Evolutionary conservation across 2,329 filamentous ascomycete species (phyloP).

Genomic region (Hawksworthiomyces lignivorus): DNA sequence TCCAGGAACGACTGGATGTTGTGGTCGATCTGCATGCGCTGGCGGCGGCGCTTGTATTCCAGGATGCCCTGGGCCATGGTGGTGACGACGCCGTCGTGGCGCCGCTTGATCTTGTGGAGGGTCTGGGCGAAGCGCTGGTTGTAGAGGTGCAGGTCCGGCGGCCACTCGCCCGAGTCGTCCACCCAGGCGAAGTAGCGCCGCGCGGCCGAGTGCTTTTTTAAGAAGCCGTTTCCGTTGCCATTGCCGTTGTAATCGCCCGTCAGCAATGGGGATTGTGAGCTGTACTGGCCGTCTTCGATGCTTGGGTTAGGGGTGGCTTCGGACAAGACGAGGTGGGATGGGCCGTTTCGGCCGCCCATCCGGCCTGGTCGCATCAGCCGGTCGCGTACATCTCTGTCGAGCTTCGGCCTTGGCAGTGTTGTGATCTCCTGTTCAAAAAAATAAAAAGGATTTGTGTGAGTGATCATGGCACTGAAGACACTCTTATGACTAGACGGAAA

Average conservation of each 20-base stretch:
- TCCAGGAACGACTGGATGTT: conserved; percentile 97
- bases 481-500: no score
- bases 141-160: conserved; percentile 87
- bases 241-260: conserved; percentile 22
- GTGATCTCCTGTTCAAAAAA: conserved; percentile 96
- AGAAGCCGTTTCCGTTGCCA: conserved; percentile 10
- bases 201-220: conserved; percentile 43
- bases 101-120: conserved; percentile 86
- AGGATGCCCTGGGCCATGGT: conserved; percentile 97
- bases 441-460: no score
- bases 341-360: conserved; percentile 41
- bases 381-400: conserved; percentile 68
- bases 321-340: conserved; percentile 54
- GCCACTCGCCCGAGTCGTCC: conserved; percentile 84
- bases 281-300: conserved; percentile 75
- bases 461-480: no score
- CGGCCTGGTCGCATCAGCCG: conserved; percentile 65
- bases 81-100: conserved; percentile 94
- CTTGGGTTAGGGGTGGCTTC: conserved; percentile 88
- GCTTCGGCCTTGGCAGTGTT: conserved; percentile 66
- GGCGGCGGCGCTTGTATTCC: conserved; percentile 92
- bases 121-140: conserved; percentile 86
- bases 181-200: conserved; percentile 86
- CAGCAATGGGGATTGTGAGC: conserved; percentile 35
- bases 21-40: conserved; percentile 96